phyloP scores from a whole-genome alignment of 2,329 filamentous ascomycete genomes.

The Trichoderma atroviride region DNA sequence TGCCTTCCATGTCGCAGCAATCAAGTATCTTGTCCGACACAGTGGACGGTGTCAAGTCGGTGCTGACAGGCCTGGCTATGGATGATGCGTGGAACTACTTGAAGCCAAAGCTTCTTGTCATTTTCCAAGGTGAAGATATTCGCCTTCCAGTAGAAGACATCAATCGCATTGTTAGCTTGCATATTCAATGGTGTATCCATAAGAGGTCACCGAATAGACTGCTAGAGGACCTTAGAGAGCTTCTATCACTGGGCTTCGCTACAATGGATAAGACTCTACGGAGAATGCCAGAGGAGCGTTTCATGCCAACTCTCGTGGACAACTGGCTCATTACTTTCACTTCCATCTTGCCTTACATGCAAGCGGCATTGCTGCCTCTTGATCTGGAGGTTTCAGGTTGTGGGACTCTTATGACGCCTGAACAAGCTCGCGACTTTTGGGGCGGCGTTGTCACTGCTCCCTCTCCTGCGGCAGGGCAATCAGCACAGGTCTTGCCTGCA shows the following conservation, averaged over 20 bases:
- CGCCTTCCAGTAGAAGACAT: conserved; percentile 82
- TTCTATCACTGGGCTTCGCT: conserved; percentile 79
- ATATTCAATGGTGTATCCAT: conserved; percentile 77
- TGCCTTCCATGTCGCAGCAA: conserved; percentile 49
- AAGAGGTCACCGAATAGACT: conserved; percentile 70
- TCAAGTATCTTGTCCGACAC: conserved; percentile 53
- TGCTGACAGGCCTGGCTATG: conserved; percentile 69
- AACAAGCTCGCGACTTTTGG: conserved; percentile 90
- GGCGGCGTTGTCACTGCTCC: conserved; percentile 62
- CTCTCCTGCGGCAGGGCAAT: conserved; percentile 33
- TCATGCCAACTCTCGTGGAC: conserved; percentile 89
- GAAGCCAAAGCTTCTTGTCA: conserved; percentile 72
- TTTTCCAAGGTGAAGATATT: conserved; percentile 81
- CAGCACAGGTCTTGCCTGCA: conserved; percentile 50
- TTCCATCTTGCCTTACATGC: conserved; percentile 86
- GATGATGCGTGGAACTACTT: conserved; percentile 85
- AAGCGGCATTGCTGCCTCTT: conserved; percentile 90
- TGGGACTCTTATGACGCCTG: conserved; percentile 74
- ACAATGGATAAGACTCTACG: conserved; percentile 83
- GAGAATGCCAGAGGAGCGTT: conserved; percentile 76
- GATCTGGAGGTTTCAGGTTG: conserved; percentile 90
- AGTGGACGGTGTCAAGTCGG: conserved; percentile 57
- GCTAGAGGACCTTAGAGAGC: conserved; percentile 74
- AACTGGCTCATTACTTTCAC: conserved; percentile 95
- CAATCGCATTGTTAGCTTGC: conserved; percentile 76